Evolutionary conservation across 495 filamentous ascomycete genomes (phyloP), one percentile per base, ranked within the genome.

Genomic region (Penicillium longicatenatum): DNA sequence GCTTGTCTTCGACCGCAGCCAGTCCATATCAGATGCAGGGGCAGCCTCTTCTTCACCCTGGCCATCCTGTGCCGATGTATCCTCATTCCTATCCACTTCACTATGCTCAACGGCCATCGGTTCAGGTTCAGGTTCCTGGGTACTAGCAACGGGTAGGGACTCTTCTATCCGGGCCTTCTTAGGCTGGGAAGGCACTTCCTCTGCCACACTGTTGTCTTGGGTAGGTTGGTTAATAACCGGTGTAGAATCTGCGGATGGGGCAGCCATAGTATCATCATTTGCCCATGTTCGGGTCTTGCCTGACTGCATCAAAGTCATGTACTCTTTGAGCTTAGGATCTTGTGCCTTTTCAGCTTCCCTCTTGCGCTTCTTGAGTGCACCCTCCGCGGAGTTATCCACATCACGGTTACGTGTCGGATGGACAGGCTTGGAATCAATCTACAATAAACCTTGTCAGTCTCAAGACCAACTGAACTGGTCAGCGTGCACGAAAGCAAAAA

Each of bases 1-100:
- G 70, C 87, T 97, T n/a, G 92, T 97, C 61, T 90, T 87, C 41
- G 90, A 95, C 41, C 94, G 86, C 49, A 97, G 79, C 94, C 94
- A 99, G 68, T 99, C 94, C 45, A 84, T 82, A 69, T 98, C 95
- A 11, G 73, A 72, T 33, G 71, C 63, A 19, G 72, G 68, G 31
- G 63, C 64, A 43, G 63, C 52, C 16, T 72, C 55, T 8, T 58
- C 44, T 35, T 55, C 53, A 17, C 54, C 57, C 21, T 56, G 33
- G 31, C 64, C 59, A 31, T 71, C 66, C 24, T 69, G 42, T 17
- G 59, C 58, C 14, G 63, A 19, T 20, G 60, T 50, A 12, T 70
- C 70, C 31, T 64, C 49, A 19, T 50, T 57, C 48, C 58, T 33
- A 12, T 65, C 57, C 11, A 54, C 57, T 20, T 39, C 68, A 33